These are phyloP conservation scores for Gastrolobium bilobum DNA, from an alignment of 306 rosid species.

Conservation along the genomic window DNA sequence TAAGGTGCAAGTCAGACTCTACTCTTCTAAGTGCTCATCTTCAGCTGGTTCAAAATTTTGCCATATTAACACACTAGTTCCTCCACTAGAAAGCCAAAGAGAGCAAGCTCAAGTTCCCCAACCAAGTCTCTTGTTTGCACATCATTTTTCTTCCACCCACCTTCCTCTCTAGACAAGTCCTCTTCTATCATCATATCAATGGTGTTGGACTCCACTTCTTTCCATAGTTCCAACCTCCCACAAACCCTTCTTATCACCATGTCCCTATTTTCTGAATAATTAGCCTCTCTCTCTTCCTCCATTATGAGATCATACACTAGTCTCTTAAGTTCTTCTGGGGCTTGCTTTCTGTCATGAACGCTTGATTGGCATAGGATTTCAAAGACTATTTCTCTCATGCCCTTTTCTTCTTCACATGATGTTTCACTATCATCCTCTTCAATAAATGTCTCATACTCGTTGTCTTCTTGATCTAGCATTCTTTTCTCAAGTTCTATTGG, in stretches of 20 bases:
- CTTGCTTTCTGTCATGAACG: conserved; percentile 34
- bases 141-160: conserved; percentile 67
- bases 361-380: conserved; percentile 56
- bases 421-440: conserved; percentile 52
- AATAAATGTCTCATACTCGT: conserved; percentile 21
- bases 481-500: conserved; percentile 82
- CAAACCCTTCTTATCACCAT: conserved; percentile 60
- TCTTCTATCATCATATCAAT: conserved; percentile 87
- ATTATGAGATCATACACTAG: conserved; percentile 68
- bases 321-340: conserved; percentile 62
- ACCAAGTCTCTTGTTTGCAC: conserved; percentile 61
- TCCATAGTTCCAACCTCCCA: conserved; percentile 74
- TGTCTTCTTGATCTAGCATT: conserved; percentile 64
- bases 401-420: conserved; percentile 54
- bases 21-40: conserved; percentile 39
- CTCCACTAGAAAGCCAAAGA: conserved; percentile 68
- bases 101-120: conserved; percentile 68
- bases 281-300: conserved; percentile 66
- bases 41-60: conserved; percentile 44
- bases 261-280: conserved; percentile 44
- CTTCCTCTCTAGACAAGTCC: conserved; percentile 67
- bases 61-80: conserved; percentile 63
- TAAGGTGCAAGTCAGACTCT: conserved; percentile 58
- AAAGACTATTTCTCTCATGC: conserved; percentile 43
- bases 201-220: conserved; percentile 73